Evolutionary conservation across 495 filamentous ascomycete genomes (phyloP).

Genomic region (Aspergillus diversus): DNA sequence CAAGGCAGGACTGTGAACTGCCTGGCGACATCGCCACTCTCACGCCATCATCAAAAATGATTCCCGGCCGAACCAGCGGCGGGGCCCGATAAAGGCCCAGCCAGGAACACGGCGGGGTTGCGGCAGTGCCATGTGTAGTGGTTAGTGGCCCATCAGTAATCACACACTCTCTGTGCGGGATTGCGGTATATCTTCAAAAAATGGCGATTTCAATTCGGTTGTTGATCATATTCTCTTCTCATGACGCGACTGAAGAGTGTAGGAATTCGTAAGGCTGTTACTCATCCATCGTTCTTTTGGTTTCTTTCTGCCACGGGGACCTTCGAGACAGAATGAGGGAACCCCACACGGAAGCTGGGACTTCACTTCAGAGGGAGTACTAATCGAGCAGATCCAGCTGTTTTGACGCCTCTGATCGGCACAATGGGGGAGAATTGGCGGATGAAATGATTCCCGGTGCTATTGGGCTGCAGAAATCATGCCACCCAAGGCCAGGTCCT

Average conservation of each 20-base stretch:
- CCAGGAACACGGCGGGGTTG: conserved; percentile 14
- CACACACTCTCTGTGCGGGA: not conserved
- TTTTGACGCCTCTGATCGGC: not conserved
- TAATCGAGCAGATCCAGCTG: not conserved
- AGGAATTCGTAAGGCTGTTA: not conserved
- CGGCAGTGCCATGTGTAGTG: not conserved
- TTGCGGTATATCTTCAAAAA: conserved; percentile 14
- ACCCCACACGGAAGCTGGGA: not conserved
- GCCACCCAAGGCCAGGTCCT: conserved; percentile 12
- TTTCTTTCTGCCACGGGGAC: not conserved
- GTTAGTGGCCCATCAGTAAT: not conserved
- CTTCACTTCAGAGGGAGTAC: no score
- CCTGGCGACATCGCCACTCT: conserved; percentile 7
- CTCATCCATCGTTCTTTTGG: not conserved
- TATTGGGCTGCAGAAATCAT: conserved; percentile 18
- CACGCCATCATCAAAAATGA: conserved; percentile 17
- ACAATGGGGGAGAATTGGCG: not conserved
- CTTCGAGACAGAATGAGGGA: not conserved
- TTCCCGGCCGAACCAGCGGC: conserved; percentile 15
- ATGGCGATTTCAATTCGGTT: conserved; percentile 10
- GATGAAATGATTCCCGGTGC: conserved; percentile 6
- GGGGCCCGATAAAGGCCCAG: conserved; percentile 13
- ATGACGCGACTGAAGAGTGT: conserved; percentile 13
- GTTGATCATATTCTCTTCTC: not conserved
- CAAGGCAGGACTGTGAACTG: not conserved